Percentiles rank a stretch among this genome's conserved stretches.
Evolutionary conservation across 2,329 filamentous ascomycete species (phyloP).

Genomic region (Pseudopithomyces chartarum): DNA sequence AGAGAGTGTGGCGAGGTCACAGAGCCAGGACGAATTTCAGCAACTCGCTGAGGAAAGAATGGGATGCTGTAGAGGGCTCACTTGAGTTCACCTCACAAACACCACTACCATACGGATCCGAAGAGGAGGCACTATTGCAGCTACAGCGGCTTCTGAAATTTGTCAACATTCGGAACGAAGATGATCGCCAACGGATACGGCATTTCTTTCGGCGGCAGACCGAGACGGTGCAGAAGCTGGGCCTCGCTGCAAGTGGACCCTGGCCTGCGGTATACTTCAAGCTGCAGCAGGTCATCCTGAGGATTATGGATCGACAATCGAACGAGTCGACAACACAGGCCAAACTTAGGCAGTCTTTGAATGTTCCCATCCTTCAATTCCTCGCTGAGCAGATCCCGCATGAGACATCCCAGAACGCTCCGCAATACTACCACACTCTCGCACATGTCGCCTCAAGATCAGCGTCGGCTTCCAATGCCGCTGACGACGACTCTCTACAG

Average conservation of each 20-base stretch:
- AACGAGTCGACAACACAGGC: constrained; percentile 17
- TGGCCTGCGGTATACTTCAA: constrained; percentile 51
- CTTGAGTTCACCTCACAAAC: constrained; percentile 7
- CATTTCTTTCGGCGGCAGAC: constrained; percentile 48
- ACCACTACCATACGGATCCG: constrained; percentile 40
- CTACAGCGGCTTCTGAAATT: constrained; percentile 52
- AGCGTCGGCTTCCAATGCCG: constrained; percentile 7
- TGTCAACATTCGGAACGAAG: constrained; percentile 41
- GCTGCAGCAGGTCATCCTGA: constrained; percentile 47
- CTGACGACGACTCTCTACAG: constrained; percentile 10
- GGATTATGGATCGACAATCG: constrained; percentile 33
- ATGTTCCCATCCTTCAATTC: constrained; percentile 29
- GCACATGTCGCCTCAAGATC: constrained; percentile 28
- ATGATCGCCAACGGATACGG: constrained; percentile 48
- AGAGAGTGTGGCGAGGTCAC: constrained; percentile 83
- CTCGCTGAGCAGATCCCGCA: constrained; percentile 39
- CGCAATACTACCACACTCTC: constrained; percentile 39
- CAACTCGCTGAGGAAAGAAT: constrained; percentile 52
- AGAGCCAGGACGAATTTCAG: constrained; percentile 64
- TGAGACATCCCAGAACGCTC: constrained; percentile 38
- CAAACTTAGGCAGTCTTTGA: constrained; percentile 18
- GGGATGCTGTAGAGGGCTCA: constrained; percentile 35
- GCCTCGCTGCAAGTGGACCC: constrained; percentile 27
- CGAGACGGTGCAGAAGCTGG: constrained; percentile 28
- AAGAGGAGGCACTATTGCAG: constrained; percentile 47